Conservation (phyloP, 2,329 filamentous ascomycete species). For the Aspergillus jensenii region DNA sequence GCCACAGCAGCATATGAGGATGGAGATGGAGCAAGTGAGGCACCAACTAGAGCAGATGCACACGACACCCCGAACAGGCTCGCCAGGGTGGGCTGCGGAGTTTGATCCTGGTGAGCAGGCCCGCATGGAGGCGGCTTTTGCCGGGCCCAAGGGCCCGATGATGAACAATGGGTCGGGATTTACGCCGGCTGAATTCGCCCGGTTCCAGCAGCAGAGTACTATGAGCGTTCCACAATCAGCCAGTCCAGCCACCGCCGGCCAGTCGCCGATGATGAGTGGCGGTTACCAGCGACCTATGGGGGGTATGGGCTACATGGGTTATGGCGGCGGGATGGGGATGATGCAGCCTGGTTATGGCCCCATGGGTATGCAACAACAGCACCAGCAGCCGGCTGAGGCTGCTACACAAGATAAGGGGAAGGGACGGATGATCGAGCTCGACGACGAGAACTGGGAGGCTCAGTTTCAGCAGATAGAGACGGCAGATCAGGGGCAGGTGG, state of each 20-base stretch:
- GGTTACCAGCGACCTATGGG: slow-evolving; percentile 46
- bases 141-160: slow-evolving; percentile 49
- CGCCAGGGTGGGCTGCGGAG: slow-evolving; percentile 63
- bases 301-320: slow-evolving; percentile 45
- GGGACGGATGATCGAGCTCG: slow-evolving; percentile 78
- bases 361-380: slow-evolving; percentile 50
- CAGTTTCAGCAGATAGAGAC: slow-evolving; percentile 87
- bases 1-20: slow-evolving; percentile 47
- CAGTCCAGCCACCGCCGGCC: slow-evolving; percentile 54
- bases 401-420: slow-evolving; percentile 76
- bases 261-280: slow-evolving; percentile 62
- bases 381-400: slow-evolving; percentile 32
- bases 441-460: slow-evolving; percentile 93
- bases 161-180: slow-evolving; percentile 60
- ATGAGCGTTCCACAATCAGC: slow-evolving; percentile 57
- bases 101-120: slow-evolving; percentile 64
- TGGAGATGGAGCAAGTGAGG: slow-evolving; percentile 67
- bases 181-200: slow-evolving; percentile 79
- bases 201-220: slow-evolving; percentile 74
- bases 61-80: slow-evolving; percentile 51
- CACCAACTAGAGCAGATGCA: slow-evolving; percentile 59
- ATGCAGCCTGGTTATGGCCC: slow-evolving; percentile 47
- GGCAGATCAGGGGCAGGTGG: slow-evolving; percentile 53
- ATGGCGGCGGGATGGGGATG: slow-evolving; percentile 55
- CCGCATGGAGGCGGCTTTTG: slow-evolving; percentile 70